Evolutionary conservation across 129 eudicot genomes (phyloP), one percentile per base, ranked within the genome.

Genomic region (Mikania micrantha): DNA sequence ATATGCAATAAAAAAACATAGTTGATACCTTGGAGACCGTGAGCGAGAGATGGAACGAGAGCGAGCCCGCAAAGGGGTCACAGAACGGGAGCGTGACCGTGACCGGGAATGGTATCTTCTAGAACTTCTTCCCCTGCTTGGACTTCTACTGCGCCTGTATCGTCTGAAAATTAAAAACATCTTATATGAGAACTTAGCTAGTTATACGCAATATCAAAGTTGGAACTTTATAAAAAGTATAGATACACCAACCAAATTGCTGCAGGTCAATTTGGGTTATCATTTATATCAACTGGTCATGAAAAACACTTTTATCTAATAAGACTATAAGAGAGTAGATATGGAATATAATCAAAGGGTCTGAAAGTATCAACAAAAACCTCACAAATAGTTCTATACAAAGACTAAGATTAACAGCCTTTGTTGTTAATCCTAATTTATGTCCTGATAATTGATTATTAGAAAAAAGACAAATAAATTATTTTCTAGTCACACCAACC

Each of bases 81-180:
- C 70, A 16, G 80, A 76, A 6, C 75, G 75, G 4, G 86, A 83
- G 0, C 77, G 81, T 0, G 97, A 87, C 17, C 86, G 78, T 7
- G 98, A 88, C 22, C 90, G 78, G 0, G 96, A 93, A 60, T 52
- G 67, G 57, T 70, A 60, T 72, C 85, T 86, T 16, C 90, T 71
- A 44, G 91, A 82, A 81, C 95, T 78, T 80, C 85, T 77, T 22
- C 75, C 85, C 73, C 85, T 84, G 67, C 91, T 86, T 52, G 81
- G 96, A 70, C 98, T 93, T 78, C 92, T 82, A 69, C 98, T 88
- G 45, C 78, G 80, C 71, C 86, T 80, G 73, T 82, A 73, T 65
- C 96, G 81, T 68, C 96, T 92, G 85, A 34, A 77, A 24, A 44
- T 52, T 54, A 17, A 32, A 53, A 15, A 50, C 29, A 29, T 31